phyloP scores from a whole-genome alignment of 805 yeast genomes.

The Ogataea salicorniae region DNA sequence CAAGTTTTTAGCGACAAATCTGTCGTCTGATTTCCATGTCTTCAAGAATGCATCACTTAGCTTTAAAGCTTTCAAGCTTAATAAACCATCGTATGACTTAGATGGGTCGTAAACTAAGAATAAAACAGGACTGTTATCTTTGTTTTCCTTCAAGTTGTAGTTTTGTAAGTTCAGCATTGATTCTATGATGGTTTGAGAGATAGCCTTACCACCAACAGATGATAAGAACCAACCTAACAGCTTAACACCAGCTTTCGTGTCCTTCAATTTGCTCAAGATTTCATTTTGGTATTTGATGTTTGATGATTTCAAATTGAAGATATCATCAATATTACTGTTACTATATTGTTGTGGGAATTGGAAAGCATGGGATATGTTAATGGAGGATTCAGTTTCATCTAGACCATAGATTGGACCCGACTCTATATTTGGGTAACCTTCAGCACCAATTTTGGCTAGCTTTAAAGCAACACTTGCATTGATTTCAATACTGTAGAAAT shows the following conservation, averaged over 20 bases:
- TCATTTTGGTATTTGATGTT: conserved; percentile 68
- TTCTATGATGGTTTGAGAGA: conserved; percentile 63
- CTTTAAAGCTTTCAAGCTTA: conserved; percentile 64
- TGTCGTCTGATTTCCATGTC: conserved; percentile 43
- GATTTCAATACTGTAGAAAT: conserved; percentile 32
- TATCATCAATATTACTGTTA: conserved; percentile 40
- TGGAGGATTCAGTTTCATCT: conserved; percentile 41
- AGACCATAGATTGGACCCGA: conserved; percentile 75
- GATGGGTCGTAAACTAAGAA: conserved; percentile 63
- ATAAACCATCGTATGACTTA: conserved; percentile 54
- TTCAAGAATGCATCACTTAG: conserved; percentile 58
- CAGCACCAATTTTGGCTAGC: conserved; percentile 63
- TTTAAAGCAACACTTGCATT: conserved; percentile 54
- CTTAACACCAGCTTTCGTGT: conserved; percentile 61
- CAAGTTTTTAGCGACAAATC: conserved; percentile 62
- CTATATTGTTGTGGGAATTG: conserved; percentile 48
- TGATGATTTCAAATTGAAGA: conserved; percentile 46
- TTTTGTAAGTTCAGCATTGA: conserved; percentile 59
- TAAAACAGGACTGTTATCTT: conserved; percentile 40
- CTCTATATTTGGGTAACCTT: conserved; percentile 53
- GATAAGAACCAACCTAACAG: conserved; percentile 80
- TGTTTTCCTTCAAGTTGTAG: conserved; percentile 22
- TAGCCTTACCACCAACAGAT: conserved; percentile 62
- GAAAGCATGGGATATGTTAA: conserved; percentile 55
- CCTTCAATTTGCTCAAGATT: conserved; percentile 54